Base-by-base conservation (phyloP, 2,329 filamentous ascomycete genomes). In the Nannizzia gypsea region DNA sequence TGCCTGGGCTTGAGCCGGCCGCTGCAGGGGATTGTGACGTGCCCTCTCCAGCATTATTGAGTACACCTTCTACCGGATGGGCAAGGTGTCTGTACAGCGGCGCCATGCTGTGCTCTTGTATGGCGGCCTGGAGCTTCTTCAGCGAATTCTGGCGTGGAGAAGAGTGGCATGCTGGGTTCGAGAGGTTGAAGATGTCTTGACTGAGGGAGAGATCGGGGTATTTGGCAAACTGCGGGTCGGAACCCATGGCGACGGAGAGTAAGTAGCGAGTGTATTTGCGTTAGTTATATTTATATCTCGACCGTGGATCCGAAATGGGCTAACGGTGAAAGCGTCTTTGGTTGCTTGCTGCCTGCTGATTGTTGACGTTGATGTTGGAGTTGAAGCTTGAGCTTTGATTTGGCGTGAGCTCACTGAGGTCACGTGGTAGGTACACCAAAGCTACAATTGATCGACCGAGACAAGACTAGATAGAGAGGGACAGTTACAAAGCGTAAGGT, bases 21-120 rank as follows among this genome's bases (percentile, higher is more conserved):
- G 68, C 62, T 70, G 63, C 68, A 65, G 71, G 66, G 76, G 80
- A 70, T 67, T 76, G 73, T 66, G 77, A 69, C 61, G 77, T 73
- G 61, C 80, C 78, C 71, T 95, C 89, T 64, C 88, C 88, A 44
- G 84, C 76, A 59, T 79, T 78, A 73, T 95, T 95, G 71, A 96
- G 77, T 64, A 93, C 85, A 63, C 90, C 90, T 63, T 93, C 82
- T 17, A 77, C 75, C 1, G 83, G 83, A 69, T 86, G 83, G 61
- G 83, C 83, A 54, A 86, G 78, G 66, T 85, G 80, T 67, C 82
- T 78, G 71, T 86, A 86, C 54, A 86, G 77, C 17, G 83, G 83
- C 24, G 83, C 83, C 83, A 86, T 86, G 70, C 84, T 84, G 66
- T 83, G 75, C 69, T 84, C 79, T 61, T 74, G 73, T 71, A 86